Conservation (phyloP, 352 stramenopile genomes). For the Globisporangium ultimum region DNA sequence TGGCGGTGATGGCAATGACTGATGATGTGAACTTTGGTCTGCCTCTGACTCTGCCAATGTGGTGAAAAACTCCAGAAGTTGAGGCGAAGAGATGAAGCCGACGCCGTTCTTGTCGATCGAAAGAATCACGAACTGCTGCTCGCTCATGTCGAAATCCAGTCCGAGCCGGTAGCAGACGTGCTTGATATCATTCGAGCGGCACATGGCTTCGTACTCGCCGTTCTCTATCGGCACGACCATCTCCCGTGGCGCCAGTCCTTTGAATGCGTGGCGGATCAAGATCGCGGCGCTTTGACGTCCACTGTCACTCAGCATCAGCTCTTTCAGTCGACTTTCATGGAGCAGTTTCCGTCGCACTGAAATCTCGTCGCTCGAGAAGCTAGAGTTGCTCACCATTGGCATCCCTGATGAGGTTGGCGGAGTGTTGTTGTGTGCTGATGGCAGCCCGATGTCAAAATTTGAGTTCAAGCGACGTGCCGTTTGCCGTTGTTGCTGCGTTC, state of each 20-base stretch:
- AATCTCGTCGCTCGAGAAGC: constrained; percentile 26
- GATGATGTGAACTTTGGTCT: background rate
- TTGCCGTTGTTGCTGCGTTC: constrained; percentile 29
- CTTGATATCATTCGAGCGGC: constrained; percentile 58
- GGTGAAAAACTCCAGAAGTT: constrained; percentile 57
- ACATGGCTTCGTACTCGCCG: constrained; percentile 66
- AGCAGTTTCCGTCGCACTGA: constrained; percentile 56
- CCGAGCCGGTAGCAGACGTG: constrained; percentile 70
- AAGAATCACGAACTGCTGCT: constrained; percentile 52
- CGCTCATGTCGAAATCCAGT: constrained; percentile 58
- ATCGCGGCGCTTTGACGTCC: constrained; percentile 61
- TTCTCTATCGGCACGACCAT: constrained; percentile 69
- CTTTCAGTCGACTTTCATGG: constrained; percentile 48
- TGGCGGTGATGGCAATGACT: background rate
- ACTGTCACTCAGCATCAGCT: constrained; percentile 47
- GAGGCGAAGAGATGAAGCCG: constrained; percentile 60
- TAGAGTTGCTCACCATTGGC: background rate
- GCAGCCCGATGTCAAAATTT: constrained; percentile 9
- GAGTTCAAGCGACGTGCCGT: constrained; percentile 38
- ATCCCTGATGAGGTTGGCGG: constrained; percentile 8
- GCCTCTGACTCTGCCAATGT: constrained; percentile 27
- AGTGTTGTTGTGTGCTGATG: constrained; percentile 6
- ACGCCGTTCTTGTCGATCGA: constrained; percentile 43
- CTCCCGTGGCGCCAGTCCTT: constrained; percentile 55
- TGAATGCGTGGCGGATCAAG: constrained; percentile 71